Percentiles rank a stretch among this genome's conserved stretches.
These are phyloP conservation scores for Quillaja saponaria DNA, from an alignment of 306 rosid species.

Conservation along the genomic window DNA sequence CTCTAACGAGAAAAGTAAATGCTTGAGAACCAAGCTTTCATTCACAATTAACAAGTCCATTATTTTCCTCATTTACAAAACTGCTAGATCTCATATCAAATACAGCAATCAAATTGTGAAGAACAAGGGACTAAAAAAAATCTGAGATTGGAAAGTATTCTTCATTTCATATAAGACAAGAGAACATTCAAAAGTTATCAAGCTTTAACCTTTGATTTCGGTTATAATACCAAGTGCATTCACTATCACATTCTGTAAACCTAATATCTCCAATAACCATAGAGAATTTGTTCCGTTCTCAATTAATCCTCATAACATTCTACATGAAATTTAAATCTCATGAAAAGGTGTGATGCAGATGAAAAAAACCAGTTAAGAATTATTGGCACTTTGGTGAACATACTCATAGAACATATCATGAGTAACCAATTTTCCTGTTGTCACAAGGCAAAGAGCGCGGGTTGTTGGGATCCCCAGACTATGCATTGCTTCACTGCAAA, in stretches of 20 bases:
- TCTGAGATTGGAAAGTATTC: background rate
- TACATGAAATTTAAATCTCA: constrained; percentile 4
- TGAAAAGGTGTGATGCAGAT: background rate
- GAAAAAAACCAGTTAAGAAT: constrained; percentile 2
- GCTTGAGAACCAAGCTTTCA: too few relatives aligned
- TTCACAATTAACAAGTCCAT: too few relatives aligned
- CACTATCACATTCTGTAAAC: constrained; percentile 19
- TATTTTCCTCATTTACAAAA: too few relatives aligned
- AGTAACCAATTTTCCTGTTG: constrained; percentile 81
- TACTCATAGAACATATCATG: constrained; percentile 99
- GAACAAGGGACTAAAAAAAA: too few relatives aligned
- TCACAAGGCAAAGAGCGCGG: constrained; percentile 89
- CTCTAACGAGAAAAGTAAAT: too few relatives aligned
- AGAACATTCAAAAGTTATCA: background rate
- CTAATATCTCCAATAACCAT: constrained; percentile 9
- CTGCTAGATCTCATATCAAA: too few relatives aligned
- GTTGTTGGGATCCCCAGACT: constrained; percentile 94
- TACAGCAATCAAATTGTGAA: too few relatives aligned
- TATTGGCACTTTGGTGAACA: constrained; percentile 28
- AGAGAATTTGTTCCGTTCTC: too few relatives aligned
- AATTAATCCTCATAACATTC: constrained; percentile 2
- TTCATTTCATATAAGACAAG: constrained; percentile 1
- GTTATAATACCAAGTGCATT: background rate
- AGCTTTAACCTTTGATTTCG: constrained; percentile 11
- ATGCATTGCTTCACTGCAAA: constrained; percentile 98